A percentile compares a stretch with the other conserved stretches of the same genome.
Conservation (phyloP, 495 filamentous ascomycete genomes). For the Cercophora sp. region DNA sequence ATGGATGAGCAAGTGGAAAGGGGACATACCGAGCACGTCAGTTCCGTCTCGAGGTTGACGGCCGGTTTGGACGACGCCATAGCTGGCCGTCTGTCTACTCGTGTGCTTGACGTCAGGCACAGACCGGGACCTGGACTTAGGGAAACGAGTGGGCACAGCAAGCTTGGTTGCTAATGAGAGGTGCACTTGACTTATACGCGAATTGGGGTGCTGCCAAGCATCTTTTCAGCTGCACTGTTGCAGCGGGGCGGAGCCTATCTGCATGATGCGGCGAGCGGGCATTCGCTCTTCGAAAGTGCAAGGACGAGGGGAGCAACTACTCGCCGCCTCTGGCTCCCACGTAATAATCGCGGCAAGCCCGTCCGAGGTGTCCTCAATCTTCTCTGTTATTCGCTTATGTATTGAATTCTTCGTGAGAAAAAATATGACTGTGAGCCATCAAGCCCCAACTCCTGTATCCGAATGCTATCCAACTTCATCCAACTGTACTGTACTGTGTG, state of each 20-base stretch:
- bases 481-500: neutral
- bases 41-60: constrained; percentile 77
- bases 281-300: neutral
- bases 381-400: no score
- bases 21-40: constrained; percentile 76
- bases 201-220: no score
- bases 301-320: neutral
- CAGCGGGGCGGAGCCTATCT: neutral
- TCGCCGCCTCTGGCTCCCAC: neutral
- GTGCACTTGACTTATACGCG: neutral
- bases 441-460: neutral
- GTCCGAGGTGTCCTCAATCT: no score
- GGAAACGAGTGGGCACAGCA: no score
- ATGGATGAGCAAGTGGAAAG: neutral
- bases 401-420: no score
- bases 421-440: no score
- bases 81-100: neutral
- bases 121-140: no score
- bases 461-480: neutral
- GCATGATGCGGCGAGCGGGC: neutral
- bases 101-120: no score
- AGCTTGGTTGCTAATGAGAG: no score
- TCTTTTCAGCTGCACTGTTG: neutral
- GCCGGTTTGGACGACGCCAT: constrained; percentile 27
- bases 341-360: no score